These are phyloP conservation scores for Orobanche coerulescens DNA, from an alignment of 257 asterid genomes.

Conservation along the genomic window DNA sequence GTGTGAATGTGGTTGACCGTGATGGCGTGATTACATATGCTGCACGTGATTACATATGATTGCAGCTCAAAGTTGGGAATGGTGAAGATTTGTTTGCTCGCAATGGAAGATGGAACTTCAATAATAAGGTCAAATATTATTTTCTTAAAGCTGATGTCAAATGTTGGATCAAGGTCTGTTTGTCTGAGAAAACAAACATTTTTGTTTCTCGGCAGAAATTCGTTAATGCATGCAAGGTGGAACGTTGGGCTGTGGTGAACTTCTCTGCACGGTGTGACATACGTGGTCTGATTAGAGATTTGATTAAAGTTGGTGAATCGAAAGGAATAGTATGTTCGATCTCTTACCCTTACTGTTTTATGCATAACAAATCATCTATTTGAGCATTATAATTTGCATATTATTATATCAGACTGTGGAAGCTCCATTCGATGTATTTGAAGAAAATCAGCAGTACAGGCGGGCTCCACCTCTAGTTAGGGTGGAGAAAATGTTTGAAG, in stretches of 20 bases:
- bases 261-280: conserved; percentile 84
- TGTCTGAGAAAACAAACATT: neutral
- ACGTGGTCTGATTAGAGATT: conserved; percentile 46
- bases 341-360: neutral
- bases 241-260: conserved; percentile 82
- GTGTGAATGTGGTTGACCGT: neutral
- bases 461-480: conserved; percentile 69
- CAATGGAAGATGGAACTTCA: conserved; percentile 88
- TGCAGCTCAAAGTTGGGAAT: conserved; percentile 78
- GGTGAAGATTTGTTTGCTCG: conserved; percentile 73
- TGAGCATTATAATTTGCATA: neutral
- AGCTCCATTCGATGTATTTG: conserved; percentile 46
- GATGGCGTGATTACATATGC: neutral
- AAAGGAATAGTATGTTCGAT: conserved; percentile 71
- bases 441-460: conserved; percentile 50
- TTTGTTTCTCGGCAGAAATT: conserved; percentile 47
- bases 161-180: neutral
- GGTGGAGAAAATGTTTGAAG: conserved; percentile 75
- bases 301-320: conserved; percentile 51
- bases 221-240: conserved; percentile 53
- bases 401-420: conserved; percentile 45
- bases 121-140: conserved; percentile 48
- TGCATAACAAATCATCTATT: neutral
- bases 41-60: conserved; percentile 9
- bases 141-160: neutral